Conservation (phyloP, 345 rosid genomes). For the Eucalyptus shirleyi region DNA sequence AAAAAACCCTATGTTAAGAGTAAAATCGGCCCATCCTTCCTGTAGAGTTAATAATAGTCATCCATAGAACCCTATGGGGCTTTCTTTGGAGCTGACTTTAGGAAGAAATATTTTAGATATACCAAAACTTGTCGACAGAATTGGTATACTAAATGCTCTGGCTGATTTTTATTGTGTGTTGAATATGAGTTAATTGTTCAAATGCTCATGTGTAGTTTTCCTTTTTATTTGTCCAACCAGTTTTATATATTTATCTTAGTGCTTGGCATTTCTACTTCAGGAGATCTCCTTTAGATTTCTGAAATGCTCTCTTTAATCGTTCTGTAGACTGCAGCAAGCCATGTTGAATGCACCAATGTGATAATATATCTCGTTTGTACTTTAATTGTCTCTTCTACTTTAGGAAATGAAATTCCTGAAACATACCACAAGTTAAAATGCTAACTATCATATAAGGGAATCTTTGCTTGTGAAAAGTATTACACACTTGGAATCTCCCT, state of each 20-base stretch:
- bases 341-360: not conserved
- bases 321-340: not conserved
- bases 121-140: not conserved
- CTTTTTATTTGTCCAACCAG: not conserved
- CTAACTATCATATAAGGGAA: not conserved
- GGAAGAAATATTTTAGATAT: not conserved
- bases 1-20: not conserved
- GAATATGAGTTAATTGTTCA: not conserved
- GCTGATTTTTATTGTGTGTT: not conserved
- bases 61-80: not conserved
- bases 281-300: not conserved
- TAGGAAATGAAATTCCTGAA: not conserved
- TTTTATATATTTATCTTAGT: not conserved
- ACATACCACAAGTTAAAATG: not conserved
- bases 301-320: not conserved
- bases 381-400: not conserved
- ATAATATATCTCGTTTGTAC: not conserved
- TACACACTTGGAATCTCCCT: not conserved
- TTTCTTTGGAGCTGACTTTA: not conserved
- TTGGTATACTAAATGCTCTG: not conserved
- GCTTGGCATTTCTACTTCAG: not conserved
- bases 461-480: not conserved
- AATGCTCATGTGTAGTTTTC: not conserved
- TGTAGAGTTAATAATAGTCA: not conserved
- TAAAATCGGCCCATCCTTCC: not conserved